A percentile compares a stretch with the other conserved stretches of the same genome.
phyloP scores from a whole-genome alignment of 805 yeast genomes.

The Yarrowia porcina region DNA sequence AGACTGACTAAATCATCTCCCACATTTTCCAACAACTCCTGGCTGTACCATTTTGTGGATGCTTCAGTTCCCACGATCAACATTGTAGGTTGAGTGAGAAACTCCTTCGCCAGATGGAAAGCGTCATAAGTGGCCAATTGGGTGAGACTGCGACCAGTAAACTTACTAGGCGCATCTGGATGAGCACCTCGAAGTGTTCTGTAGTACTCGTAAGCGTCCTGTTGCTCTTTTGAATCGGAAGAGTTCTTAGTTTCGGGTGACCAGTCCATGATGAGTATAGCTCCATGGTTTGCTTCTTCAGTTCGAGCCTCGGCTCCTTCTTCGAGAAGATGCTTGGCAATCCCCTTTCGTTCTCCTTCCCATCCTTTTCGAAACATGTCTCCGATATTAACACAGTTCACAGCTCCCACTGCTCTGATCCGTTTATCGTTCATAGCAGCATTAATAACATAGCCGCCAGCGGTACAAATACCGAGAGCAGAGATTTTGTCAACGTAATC shows the following conservation, averaged over 20 bases:
- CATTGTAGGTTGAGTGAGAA: constrained; percentile 27
- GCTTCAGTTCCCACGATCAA: constrained; percentile 24
- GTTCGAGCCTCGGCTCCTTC: constrained; percentile 9
- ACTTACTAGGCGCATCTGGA: neutral
- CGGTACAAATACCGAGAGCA: constrained; percentile 28
- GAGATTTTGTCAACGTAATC: constrained; percentile 24
- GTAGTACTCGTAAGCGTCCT: constrained; percentile 29
- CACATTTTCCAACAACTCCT: neutral
- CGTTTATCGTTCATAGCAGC: constrained; percentile 28
- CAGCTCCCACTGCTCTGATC: constrained; percentile 25
- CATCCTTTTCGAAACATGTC: constrained; percentile 13
- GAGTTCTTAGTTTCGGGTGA: neutral
- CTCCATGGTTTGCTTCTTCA: neutral
- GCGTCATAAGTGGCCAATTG: constrained; percentile 24
- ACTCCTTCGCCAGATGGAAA: constrained; percentile 1
- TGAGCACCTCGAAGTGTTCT: constrained; percentile 27
- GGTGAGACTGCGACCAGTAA: neutral
- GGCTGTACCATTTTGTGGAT: neutral
- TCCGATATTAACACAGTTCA: constrained; percentile 27
- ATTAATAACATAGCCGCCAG: constrained; percentile 28
- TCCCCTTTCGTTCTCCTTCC: neutral
- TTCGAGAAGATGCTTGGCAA: neutral
- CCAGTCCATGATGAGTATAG: constrained; percentile 5
- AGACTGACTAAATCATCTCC: neutral
- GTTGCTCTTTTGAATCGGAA: neutral